Percentiles rank a stretch among this genome's conserved stretches.
Evolutionary conservation across 192 early-diverging fungal genomes (phyloP).

Genomic region (Pecoramyces ruminantium): DNA sequence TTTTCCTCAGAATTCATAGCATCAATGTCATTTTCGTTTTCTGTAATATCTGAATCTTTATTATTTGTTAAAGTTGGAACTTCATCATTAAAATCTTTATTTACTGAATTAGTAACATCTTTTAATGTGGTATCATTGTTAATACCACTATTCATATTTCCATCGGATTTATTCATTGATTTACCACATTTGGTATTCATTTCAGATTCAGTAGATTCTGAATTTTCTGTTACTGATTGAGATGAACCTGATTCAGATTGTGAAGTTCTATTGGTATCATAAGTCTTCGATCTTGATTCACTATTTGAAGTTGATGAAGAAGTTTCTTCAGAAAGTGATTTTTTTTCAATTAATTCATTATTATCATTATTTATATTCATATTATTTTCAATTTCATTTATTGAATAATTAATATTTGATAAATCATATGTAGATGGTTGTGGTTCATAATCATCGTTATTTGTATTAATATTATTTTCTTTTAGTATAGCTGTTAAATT

Average conservation of each 20-base stretch:
- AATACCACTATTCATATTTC: not conserved
- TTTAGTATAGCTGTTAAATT: not conserved
- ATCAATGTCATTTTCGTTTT: not conserved
- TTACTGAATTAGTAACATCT: not conserved
- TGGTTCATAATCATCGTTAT: not conserved
- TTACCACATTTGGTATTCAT: not conserved
- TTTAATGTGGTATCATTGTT: not conserved
- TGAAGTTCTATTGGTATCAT: not conserved
- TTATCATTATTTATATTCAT: not conserved
- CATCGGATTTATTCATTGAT: not conserved
- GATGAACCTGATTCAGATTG: not conserved
- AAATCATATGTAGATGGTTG: not conserved
- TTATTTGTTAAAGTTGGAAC: not conserved
- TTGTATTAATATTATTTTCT: not conserved
- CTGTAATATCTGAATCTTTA: not conserved
- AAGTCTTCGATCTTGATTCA: not conserved
- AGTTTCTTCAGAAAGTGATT: not conserved
- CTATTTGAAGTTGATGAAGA: not conserved
- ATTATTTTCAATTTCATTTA: not conserved
- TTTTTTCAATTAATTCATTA: no score
- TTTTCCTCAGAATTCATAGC: not conserved
- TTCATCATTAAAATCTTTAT: not conserved
- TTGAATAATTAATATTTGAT: not conserved
- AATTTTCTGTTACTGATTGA: not conserved
- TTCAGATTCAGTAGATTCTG: not conserved